Percentiles rank a stretch among this genome's conserved stretches.
Evolutionary conservation across 164 flowering plant species (phyloP).

Genomic region (Echeveria elegans): DNA sequence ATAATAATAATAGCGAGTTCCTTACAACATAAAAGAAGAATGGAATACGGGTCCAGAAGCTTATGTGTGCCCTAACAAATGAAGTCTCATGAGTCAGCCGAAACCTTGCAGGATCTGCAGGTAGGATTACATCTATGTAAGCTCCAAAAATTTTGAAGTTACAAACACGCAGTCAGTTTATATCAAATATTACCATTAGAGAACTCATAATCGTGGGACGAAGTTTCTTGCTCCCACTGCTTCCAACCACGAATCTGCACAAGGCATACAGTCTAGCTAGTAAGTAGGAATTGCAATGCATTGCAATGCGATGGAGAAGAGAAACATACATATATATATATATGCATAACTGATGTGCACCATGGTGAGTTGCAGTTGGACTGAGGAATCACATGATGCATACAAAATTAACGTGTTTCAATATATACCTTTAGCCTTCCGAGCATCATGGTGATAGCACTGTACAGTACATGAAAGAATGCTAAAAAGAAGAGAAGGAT

Average conservation of each 20-base stretch:
- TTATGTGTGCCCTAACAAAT: slow-evolving; percentile 77
- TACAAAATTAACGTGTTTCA: background rate
- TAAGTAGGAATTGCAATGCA: background rate
- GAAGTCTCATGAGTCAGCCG: slow-evolving; percentile 95
- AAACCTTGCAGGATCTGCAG: slow-evolving; percentile 88
- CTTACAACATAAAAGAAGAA: slow-evolving; percentile 74
- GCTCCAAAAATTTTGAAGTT: slow-evolving; percentile 4
- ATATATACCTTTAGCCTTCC: slow-evolving; percentile 77
- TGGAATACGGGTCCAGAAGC: slow-evolving; percentile 67
- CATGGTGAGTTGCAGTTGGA: too few species aligned
- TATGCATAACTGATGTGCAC: too few species aligned
- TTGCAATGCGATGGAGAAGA: too few species aligned
- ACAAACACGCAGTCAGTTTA: background rate
- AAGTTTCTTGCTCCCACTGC: slow-evolving; percentile 76
- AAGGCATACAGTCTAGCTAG: slow-evolving; percentile 1
- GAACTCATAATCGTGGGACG: slow-evolving; percentile 54
- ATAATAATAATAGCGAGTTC: background rate
- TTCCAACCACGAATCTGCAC: slow-evolving; percentile 92
- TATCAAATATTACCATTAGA: slow-evolving; percentile 48
- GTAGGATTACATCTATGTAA: slow-evolving; percentile 8
- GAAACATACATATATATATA: too few species aligned
- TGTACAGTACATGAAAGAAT: slow-evolving; percentile 62
- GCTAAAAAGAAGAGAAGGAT: slow-evolving; percentile 96
- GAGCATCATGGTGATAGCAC: slow-evolving; percentile 72
- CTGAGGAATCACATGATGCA: too few species aligned